Evolutionary conservation across 2,329 filamentous ascomycete species (phyloP).

Genomic region (Amylocarpus encephaloides): DNA sequence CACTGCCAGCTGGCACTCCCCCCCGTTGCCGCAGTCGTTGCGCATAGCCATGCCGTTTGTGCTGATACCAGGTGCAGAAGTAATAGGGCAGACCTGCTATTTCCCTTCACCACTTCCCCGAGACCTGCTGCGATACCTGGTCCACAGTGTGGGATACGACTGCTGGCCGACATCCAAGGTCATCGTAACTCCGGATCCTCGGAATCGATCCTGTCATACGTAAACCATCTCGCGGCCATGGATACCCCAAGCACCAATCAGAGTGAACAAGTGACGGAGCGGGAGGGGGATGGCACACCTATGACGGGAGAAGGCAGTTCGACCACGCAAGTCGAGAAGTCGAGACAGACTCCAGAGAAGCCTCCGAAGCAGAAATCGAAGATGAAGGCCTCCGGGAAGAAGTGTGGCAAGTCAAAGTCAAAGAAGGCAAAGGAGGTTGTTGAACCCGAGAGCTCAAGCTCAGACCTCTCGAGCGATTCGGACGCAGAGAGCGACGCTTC

Average conservation of each 20-base stretch:
- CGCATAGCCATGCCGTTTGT: conserved; percentile 3
- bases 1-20: conserved; percentile 7
- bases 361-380: conserved; percentile 14
- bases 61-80: not conserved
- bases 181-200: conserved; percentile 1
- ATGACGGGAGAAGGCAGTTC: not conserved
- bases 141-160: conserved; percentile 1
- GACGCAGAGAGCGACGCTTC: conserved; percentile 14
- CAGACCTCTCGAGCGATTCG: conserved; percentile 16
- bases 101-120: not conserved
- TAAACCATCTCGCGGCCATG: conserved; percentile 3
- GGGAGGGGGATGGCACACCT: conserved; percentile 4
- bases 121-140: conserved; percentile 3
- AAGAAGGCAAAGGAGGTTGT: conserved; percentile 25
- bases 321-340: conserved; percentile 4
- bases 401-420: conserved; percentile 19
- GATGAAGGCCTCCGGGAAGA: conserved; percentile 12
- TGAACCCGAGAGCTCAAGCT: conserved; percentile 19
- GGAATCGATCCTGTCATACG: conserved; percentile 1
- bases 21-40: conserved; percentile 2
- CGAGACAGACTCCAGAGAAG: not conserved
- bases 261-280: conserved; percentile 9
- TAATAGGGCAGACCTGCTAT: conserved; percentile 2
- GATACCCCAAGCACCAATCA: conserved; percentile 12
- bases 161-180: not conserved